These are phyloP conservation scores for Schizothecium vesticola DNA, from an alignment of 495 filamentous ascomycete genomes.

Conservation along the genomic window DNA sequence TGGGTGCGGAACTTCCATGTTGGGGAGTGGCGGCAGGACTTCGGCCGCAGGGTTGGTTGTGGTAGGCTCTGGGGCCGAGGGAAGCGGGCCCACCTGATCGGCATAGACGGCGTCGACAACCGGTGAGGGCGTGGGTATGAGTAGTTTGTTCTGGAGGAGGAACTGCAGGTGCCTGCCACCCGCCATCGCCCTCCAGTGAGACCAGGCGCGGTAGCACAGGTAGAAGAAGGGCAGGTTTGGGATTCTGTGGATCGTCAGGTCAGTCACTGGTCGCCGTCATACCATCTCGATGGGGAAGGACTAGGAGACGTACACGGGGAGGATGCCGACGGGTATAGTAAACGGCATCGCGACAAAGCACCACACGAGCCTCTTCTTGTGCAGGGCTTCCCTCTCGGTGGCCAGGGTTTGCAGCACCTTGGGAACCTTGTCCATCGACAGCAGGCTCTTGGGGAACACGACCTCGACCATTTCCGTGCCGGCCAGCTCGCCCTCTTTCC, in stretches of 20 bases:
- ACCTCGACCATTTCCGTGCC: slow-evolving; percentile 67
- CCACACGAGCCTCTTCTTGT: slow-evolving; percentile 70
- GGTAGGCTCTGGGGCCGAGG: slow-evolving; percentile 26
- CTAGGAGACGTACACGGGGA: slow-evolving; percentile 67
- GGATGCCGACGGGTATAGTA: slow-evolving; percentile 69
- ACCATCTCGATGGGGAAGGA: background rate
- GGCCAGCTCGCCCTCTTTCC: slow-evolving; percentile 55
- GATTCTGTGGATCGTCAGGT: slow-evolving; percentile 47
- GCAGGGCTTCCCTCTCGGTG: slow-evolving; percentile 74
- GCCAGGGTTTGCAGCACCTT: slow-evolving; percentile 58
- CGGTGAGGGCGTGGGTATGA: slow-evolving; percentile 56
- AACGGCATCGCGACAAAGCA: slow-evolving; percentile 79
- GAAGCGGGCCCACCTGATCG: slow-evolving; percentile 23
- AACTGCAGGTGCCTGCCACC: slow-evolving; percentile 84
- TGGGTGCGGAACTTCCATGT: slow-evolving; percentile 25
- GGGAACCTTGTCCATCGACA: slow-evolving; percentile 56
- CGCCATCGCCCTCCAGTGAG: slow-evolving; percentile 64
- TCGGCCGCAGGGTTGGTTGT: slow-evolving; percentile 11
- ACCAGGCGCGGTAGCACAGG: slow-evolving; percentile 71
- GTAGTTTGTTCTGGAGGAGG: slow-evolving; percentile 64
- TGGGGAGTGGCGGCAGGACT: slow-evolving; percentile 18
- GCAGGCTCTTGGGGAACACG: slow-evolving; percentile 65
- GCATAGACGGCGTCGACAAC: slow-evolving; percentile 71
- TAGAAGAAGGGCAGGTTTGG: slow-evolving; percentile 99
- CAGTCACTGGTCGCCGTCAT: background rate